Base-by-base conservation (phyloP, 2,329 filamentous ascomycete genomes). In the Emericellopsis atlantica region DNA sequence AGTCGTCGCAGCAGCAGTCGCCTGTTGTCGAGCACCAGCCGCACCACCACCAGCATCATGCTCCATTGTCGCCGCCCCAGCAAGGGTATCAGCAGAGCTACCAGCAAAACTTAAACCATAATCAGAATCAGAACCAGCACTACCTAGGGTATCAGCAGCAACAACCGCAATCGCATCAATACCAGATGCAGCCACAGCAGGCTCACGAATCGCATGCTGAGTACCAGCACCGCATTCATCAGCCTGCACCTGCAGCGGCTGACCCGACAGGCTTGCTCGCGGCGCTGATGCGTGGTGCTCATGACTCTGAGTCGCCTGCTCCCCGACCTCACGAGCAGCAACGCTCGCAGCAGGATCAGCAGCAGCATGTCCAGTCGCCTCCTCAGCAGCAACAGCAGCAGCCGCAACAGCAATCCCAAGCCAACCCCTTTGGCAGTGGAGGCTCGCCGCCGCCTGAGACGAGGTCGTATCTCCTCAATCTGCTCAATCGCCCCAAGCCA, bases 391-490 rank as follows among this genome's bases (percentile, higher is more conserved):
- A 49, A 37, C 44, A 46, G 24, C 46, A 51, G 16, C 41, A 49
- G n/a, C 45, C 51, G 6, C 49, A 49, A 16, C 46, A 50, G 12
- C 24, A 37, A 5, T 32, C 31, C 10, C 52, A 53, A 45, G 43
- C 54, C 36, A 57, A 52, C 41, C 50, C 61, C 32, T 74, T 71
- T 61, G 66, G 60, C 46, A 60, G 66, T 22, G 26, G 26, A 29
- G 65, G 65, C 29, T 66, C 73, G 35, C 73, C 76, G 40, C 63
- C 73, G 18, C 71, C 77, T 37, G 81, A 87, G 57, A 85, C 88
- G 5, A 84, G 93, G 59, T 81, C 90, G 47, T 84, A 92, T 54
- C 70, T 98, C 37, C 76, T 96, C 46, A 83, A 86, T 51, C 70
- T 96, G 44, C 73, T 98, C 47, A 92, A 88, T 54, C 80, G 83